phyloP scores from a whole-genome alignment of 768 basidiomycete genomes.

The Boletus coccyginus region DNA sequence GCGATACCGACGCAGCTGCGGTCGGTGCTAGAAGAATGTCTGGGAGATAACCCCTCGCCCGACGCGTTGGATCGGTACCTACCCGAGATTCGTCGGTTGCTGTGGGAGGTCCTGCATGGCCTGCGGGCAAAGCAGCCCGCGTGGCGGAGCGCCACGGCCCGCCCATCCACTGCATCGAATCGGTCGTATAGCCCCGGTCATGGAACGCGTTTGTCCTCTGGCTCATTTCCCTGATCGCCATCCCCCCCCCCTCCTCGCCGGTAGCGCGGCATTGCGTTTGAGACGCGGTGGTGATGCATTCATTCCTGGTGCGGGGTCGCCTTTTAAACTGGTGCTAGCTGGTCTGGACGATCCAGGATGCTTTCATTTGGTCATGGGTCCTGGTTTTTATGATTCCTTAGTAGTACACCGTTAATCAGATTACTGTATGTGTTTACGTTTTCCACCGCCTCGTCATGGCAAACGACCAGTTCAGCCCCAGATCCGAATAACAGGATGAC shows the following conservation, averaged over 20 bases:
- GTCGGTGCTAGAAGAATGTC: slow-evolving; percentile 39
- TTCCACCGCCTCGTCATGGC: too few relatives aligned
- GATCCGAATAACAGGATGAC: background rate
- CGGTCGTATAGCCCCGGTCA: background rate
- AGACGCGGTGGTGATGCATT: background rate
- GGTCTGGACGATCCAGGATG: background rate
- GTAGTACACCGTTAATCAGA: background rate
- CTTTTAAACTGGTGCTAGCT: background rate
- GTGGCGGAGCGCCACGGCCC: slow-evolving; percentile 25
- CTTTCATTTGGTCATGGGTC: background rate
- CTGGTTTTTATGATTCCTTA: background rate
- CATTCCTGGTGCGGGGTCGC: background rate
- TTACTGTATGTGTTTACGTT: too few relatives aligned
- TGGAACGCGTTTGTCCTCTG: background rate
- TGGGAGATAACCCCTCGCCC: slow-evolving; percentile 40
- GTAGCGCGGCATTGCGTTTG: slow-evolving; percentile 1
- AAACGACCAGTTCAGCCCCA: too few relatives aligned
- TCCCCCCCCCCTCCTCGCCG: background rate
- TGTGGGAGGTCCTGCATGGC: slow-evolving; percentile 40
- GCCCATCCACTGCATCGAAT: slow-evolving; percentile 7
- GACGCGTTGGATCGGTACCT: slow-evolving; percentile 35
- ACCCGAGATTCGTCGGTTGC: slow-evolving; percentile 36
- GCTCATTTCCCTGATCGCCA: slow-evolving; percentile 10
- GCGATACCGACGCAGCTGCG: slow-evolving; percentile 39
- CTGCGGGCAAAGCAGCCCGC: slow-evolving; percentile 41